These are phyloP conservation scores for Podospora pseudocomata DNA, from an alignment of 495 filamentous ascomycete species.

Conservation along the genomic window DNA sequence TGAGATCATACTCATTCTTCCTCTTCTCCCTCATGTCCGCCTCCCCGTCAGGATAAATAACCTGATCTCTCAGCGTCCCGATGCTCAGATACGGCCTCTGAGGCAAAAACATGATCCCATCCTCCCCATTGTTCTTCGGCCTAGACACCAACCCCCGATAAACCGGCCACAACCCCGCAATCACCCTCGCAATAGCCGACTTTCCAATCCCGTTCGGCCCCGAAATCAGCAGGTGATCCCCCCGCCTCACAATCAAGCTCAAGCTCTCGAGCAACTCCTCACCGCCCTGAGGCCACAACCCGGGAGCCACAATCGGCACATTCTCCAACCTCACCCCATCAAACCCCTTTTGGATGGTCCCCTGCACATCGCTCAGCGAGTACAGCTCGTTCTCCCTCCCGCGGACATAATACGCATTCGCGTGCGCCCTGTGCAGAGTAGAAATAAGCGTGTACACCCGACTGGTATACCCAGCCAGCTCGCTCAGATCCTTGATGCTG, in stretches of 20 bases:
- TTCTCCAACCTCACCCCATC: constrained; percentile 92
- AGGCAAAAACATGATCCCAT: constrained; percentile 97
- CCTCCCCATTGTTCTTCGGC: constrained; percentile 72
- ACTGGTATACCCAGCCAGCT: constrained; percentile 91
- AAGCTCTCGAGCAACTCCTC: constrained; percentile 87
- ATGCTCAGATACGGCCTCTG: constrained; percentile 91
- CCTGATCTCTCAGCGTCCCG: constrained; percentile 94
- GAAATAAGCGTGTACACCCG: constrained; percentile 94
- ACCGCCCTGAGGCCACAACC: constrained; percentile 76
- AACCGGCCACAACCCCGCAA: constrained; percentile 93
- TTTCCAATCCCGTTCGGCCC: constrained; percentile 96
- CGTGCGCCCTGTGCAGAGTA: constrained; percentile 90
- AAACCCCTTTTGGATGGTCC: constrained; percentile 88
- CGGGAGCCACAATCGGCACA: constrained; percentile 87
- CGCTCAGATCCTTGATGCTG: constrained; percentile 95
- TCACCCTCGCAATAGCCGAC: constrained; percentile 79
- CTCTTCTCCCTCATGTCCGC: constrained; percentile 85
- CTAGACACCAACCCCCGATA: constrained; percentile 87
- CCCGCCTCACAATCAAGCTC: constrained; percentile 79
- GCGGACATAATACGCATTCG: constrained; percentile 74
- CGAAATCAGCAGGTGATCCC: constrained; percentile 92
- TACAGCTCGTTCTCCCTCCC: constrained; percentile 72
- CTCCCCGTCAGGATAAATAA: constrained; percentile 95
- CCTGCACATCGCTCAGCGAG: constrained; percentile 85
- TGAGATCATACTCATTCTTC: constrained; percentile 68